phyloP scores from a whole-genome alignment of 163 green algal species.

The Scenedesmus sp. region DNA sequence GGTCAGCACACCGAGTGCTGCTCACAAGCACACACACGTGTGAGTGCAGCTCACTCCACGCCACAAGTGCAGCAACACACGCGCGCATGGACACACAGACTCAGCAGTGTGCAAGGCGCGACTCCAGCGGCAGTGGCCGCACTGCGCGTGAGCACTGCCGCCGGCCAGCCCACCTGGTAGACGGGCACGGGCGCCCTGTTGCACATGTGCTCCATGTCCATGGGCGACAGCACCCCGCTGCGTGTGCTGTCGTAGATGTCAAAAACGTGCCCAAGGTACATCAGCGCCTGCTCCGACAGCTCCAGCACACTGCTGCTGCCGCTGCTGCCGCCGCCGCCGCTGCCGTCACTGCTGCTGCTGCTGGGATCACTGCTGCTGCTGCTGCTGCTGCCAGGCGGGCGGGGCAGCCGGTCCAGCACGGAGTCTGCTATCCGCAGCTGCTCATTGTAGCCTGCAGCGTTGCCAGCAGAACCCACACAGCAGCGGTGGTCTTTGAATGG shows the following conservation, averaged over 20 bases:
- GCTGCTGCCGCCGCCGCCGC: not conserved
- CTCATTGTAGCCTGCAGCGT: conserved; percentile 78
- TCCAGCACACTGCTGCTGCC: conserved; percentile 76
- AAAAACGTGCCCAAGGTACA: conserved; percentile 83
- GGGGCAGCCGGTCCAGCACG: conserved; percentile 68
- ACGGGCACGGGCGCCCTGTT: no score
- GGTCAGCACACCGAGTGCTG: no score
- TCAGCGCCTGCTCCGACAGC: conserved; percentile 73
- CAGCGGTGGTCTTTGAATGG: no score
- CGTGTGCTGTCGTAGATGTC: conserved; percentile 71
- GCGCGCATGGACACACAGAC: no score
- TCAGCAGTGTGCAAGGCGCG: no score
- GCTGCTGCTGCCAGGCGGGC: not conserved
- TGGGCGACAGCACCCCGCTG: conserved; percentile 61
- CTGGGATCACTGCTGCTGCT: not conserved
- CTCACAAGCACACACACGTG: no score
- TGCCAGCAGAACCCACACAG: not conserved
- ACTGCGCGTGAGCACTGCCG: no score
- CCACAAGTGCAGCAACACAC: no score
- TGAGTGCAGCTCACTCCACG: no score
- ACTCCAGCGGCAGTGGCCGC: no score
- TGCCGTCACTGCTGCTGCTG: not conserved
- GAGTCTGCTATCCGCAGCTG: conserved; percentile 79
- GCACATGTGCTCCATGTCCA: conserved; percentile 76
- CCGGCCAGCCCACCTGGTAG: no score